A percentile compares a stretch with the other conserved stretches of the same genome.
phyloP scores from a whole-genome alignment of 78 protist genomes.

The Dictyostelium intermedium region DNA sequence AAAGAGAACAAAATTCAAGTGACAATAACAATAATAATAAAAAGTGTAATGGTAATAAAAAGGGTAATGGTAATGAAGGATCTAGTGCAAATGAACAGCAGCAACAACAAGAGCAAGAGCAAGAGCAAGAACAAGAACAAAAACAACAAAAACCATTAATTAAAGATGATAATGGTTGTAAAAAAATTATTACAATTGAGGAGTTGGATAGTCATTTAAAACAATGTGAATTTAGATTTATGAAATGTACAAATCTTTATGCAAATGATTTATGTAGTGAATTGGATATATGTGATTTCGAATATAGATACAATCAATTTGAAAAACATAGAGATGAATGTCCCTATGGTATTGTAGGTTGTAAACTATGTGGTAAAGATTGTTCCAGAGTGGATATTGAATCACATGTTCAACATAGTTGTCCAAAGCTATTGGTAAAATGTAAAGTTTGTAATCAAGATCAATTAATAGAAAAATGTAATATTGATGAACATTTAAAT shows the following conservation, averaged over 20 bases:
- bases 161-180: slow-evolving; percentile 1
- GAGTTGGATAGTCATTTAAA: background rate
- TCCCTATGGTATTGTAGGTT: background rate
- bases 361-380: background rate
- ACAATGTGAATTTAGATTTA: background rate
- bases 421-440: background rate
- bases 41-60: background rate
- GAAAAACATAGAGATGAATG: background rate
- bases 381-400: background rate
- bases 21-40: background rate
- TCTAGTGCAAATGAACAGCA: background rate
- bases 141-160: background rate
- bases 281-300: background rate
- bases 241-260: background rate
- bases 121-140: background rate
- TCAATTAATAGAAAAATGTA: background rate
- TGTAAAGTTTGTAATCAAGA: background rate
- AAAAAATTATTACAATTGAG: background rate
- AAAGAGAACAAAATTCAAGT: background rate
- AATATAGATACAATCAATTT: background rate
- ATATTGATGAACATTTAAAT: background rate
- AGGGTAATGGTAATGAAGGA: background rate
- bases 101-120: background rate
- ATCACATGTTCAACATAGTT: background rate
- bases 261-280: background rate